A percentile compares a stretch with the other conserved stretches of the same genome.
phyloP scores from a whole-genome alignment of 225 moss, liverwort and hornwort species.

The Straminergon stramineum region DNA sequence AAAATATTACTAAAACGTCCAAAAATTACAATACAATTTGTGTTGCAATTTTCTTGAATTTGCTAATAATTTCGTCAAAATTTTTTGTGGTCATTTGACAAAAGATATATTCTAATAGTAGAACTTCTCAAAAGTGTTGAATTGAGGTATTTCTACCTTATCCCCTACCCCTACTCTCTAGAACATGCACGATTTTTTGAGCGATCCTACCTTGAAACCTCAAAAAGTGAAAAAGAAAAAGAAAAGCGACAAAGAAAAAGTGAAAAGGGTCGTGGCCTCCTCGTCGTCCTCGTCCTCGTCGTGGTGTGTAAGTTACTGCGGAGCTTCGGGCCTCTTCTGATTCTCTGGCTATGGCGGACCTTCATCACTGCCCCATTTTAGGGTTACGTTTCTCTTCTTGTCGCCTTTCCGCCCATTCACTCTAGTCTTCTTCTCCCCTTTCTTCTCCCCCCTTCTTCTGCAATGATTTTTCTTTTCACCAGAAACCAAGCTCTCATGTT shows the following conservation, averaged over 20 bases:
- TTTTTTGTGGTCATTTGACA: neutral
- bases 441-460: neutral
- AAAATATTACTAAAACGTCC: neutral
- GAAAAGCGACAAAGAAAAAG: neutral
- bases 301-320: neutral
- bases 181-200: neutral
- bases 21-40: neutral
- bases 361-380: neutral
- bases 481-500: neutral
- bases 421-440: neutral
- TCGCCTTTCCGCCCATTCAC: neutral
- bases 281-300: neutral
- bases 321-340: neutral
- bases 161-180: neutral
- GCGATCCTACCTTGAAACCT: neutral
- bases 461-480: neutral
- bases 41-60: neutral
- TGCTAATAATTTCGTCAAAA: fast-evolving
- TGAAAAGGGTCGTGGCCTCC: neutral
- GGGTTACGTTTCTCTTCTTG: neutral
- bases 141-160: neutral
- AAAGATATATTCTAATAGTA: fast-evolving
- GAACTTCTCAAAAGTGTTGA: neutral
- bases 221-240: neutral
- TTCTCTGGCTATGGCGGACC: neutral